Evolutionary conservation across 805 yeast genomes (phyloP).

Genomic region (Vanderwaltozyma yarrowii): DNA sequence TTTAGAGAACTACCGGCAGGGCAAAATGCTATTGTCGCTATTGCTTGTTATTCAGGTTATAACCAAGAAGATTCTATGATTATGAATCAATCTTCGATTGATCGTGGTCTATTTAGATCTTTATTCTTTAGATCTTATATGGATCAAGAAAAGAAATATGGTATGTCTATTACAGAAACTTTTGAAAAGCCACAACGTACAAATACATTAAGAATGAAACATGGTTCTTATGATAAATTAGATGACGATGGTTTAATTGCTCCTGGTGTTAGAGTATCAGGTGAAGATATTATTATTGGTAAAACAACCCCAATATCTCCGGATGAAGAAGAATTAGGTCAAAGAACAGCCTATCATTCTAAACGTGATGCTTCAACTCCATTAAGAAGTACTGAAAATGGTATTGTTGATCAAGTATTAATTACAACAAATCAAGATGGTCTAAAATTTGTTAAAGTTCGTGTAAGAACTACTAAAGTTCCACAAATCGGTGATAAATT

Average conservation of each 20-base stretch:
- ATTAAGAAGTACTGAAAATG: slow-evolving; percentile 89
- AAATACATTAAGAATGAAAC: slow-evolving; percentile 89
- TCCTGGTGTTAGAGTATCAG: slow-evolving; percentile 97
- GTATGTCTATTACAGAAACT: slow-evolving; percentile 96
- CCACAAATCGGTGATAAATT: slow-evolving; percentile 99
- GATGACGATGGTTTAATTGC: slow-evolving; percentile 98
- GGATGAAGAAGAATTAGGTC: slow-evolving; percentile 96
- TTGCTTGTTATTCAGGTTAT: slow-evolving; percentile 96
- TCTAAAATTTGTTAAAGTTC: slow-evolving; percentile 89
- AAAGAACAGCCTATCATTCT: slow-evolving; percentile 95
- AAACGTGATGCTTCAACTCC: slow-evolving; percentile 99
- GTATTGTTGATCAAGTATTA: slow-evolving; percentile 96
- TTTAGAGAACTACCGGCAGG: slow-evolving; percentile 99
- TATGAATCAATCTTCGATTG: slow-evolving; percentile 97
- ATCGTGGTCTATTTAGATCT: slow-evolving; percentile 91
- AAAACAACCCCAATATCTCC: slow-evolving; percentile 99
- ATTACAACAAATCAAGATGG: slow-evolving; percentile 98
- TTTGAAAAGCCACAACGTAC: slow-evolving; percentile 95
- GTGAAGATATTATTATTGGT: slow-evolving; percentile 98
- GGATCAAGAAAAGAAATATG: slow-evolving; percentile 98
- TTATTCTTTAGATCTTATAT: slow-evolving; percentile 93
- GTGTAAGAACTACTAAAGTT: slow-evolving; percentile 97
- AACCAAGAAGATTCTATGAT: slow-evolving; percentile 99
- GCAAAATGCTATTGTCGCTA: slow-evolving; percentile 97
- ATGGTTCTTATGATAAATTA: slow-evolving; percentile 94